Evolutionary conservation across 1,284 basidiomycete species (phyloP), one percentile per base, ranked within the genome.

Genomic region (Athelia psychrophila): DNA sequence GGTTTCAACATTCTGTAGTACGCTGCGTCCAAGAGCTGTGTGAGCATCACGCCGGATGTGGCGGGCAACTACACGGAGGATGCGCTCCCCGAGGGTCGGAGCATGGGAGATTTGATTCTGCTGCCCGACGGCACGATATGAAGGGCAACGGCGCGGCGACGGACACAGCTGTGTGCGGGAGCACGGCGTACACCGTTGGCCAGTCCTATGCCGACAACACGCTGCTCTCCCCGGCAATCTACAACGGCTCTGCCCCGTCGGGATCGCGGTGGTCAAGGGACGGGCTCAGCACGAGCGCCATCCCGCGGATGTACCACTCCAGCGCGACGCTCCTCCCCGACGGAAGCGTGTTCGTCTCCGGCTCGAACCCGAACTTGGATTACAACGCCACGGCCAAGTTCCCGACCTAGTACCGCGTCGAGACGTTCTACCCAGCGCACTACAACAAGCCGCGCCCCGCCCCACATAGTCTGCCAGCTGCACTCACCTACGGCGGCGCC

Each of bases 361-460:
- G 93, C 25, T 93, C 90, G 20, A 95, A 95, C 70, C 91, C 92
- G 20, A 93, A 94, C 69, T 74, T 81, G 24, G 92, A 95, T 67
- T 87, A 77, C 60, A 80, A 74, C 52, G 71, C 73, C 2, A 64
- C 64, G 49, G 66, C 80, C 51, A 74, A 69, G 56, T 95, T 86
- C 71, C 79, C 83, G 38, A 94, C 92, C 2, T 88, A 92, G 64
- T 94, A 93, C 66, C 84, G 85, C 44, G 83, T 90, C 10, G 91
- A 94, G 69, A 72, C 79, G 52, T 92, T 92, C 74, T 90, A 86
- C 64, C 88, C 88, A 5, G 70, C 77, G 3, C 88, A 88, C 62
- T 92, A 84, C 77, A 91, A 83, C 71, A 76, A 84, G 67, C 68
- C 79, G 22, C 79, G 93, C 20, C 94, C 93, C 0, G 67, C 81